These are phyloP conservation scores for Euphorbia lathyris DNA, from an alignment of 345 rosid species.

Conservation along the genomic window DNA sequence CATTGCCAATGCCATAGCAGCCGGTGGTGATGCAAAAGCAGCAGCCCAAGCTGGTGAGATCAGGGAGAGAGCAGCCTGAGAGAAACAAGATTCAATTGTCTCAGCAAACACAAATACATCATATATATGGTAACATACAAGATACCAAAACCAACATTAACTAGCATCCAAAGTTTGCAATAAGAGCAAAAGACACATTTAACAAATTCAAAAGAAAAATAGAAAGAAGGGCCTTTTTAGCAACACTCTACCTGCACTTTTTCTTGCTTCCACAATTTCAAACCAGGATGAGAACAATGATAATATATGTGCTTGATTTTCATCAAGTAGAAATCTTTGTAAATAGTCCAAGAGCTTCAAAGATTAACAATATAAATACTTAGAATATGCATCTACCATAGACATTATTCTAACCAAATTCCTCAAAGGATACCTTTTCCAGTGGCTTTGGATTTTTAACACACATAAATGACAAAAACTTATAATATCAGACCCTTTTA, in stretches of 20 bases:
- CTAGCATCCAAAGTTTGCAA: conserved; percentile 17
- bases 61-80: conserved; percentile 94
- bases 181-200: background rate
- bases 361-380: background rate
- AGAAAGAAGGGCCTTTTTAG: background rate
- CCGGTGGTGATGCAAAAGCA: conserved; percentile 99
- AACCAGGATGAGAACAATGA: background rate
- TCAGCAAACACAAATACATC: background rate
- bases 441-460: background rate
- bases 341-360: background rate
- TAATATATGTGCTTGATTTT: background rate
- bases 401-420: background rate
- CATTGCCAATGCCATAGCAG: conserved; percentile 99
- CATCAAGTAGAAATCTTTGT: background rate
- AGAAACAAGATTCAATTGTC: conserved; percentile 1
- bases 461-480: conserved; percentile 6
- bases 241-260: background rate
- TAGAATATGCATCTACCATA: background rate
- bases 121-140: background rate
- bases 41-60: conserved; percentile 97
- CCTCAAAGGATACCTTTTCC: background rate
- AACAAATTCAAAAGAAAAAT: conserved; percentile 4
- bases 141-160: background rate
- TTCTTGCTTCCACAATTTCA: background rate
- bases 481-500: background rate